phyloP scores from a whole-genome alignment of 2,329 filamentous ascomycete genomes.

The Fusarium sp. region DNA sequence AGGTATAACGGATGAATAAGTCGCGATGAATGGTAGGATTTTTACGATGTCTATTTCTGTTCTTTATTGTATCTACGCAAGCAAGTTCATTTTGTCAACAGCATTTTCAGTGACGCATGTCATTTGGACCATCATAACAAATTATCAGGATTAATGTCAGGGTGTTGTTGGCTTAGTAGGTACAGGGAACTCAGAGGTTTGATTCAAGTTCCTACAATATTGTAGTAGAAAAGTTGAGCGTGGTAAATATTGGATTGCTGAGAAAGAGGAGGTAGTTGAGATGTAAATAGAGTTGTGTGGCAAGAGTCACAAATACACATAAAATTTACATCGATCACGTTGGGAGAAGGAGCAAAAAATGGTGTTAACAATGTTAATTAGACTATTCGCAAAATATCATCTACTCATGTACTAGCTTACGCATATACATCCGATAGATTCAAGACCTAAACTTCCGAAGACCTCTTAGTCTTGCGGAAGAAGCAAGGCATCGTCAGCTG shows the following conservation, averaged over 20 bases:
- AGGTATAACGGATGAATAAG: too few species aligned
- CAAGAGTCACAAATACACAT: slow-evolving; percentile 1
- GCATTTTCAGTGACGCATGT: too few species aligned
- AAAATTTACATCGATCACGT: too few species aligned
- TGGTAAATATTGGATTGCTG: slow-evolving; percentile 72
- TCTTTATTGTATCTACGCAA: too few species aligned
- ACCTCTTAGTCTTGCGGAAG: slow-evolving; percentile 45
- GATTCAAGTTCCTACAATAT: slow-evolving; percentile 44
- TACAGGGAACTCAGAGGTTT: neutral
- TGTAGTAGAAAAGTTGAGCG: slow-evolving; percentile 74
- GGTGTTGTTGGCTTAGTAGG: too few species aligned
- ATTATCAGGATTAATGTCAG: too few species aligned
- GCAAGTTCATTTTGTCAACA: too few species aligned
- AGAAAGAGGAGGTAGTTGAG: slow-evolving; percentile 69
- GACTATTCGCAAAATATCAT: slow-evolving; percentile 22
- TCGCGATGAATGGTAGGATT: too few species aligned
- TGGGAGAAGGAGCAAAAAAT: neutral
- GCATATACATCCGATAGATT: neutral
- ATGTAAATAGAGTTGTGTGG: slow-evolving; percentile 57
- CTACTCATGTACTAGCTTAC: slow-evolving; percentile 1
- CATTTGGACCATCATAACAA: too few species aligned
- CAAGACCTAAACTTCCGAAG: slow-evolving; percentile 14
- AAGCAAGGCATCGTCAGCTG: slow-evolving; percentile 59
- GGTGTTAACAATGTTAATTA: slow-evolving; percentile 9
- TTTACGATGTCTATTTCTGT: too few species aligned